phyloP scores from a whole-genome alignment of 257 asterid genomes.

The Solanum bulbocastanum region DNA sequence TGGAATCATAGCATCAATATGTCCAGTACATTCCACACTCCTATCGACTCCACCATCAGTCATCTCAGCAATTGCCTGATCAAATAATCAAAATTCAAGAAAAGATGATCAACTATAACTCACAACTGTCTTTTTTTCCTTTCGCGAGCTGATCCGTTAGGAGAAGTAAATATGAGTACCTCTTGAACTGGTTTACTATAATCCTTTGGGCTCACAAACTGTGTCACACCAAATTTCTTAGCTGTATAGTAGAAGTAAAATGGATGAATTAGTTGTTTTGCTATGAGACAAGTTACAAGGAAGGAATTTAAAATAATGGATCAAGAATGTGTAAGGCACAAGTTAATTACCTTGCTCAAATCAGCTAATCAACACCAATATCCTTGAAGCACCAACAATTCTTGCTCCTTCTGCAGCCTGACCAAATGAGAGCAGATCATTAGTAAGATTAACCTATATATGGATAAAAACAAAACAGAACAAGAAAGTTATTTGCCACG shows the following conservation, averaged over 20 bases:
- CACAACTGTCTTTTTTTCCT: no score
- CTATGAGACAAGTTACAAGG: no score
- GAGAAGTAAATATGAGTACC: constrained; percentile 11
- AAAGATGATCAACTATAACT: no score
- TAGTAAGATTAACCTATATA: no score
- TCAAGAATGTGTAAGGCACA: no score
- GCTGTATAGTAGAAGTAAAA: constrained; percentile 5
- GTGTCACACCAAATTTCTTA: constrained; percentile 62
- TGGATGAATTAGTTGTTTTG: no score
- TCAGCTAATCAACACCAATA: constrained; percentile 58
- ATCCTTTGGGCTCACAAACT: constrained; percentile 71
- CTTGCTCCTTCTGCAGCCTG: constrained; percentile 90
- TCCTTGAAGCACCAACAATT: constrained; percentile 69
- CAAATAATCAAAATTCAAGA: background rate
- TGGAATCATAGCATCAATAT: constrained; percentile 63
- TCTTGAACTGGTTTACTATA: constrained; percentile 57
- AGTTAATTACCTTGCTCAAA: constrained; percentile 34
- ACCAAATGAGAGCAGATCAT: background rate
- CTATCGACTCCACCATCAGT: constrained; percentile 60
- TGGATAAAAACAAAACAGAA: no score
- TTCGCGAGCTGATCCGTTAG: no score
- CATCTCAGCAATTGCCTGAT: constrained; percentile 50
- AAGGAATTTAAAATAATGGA: no score
- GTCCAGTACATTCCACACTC: constrained; percentile 74
- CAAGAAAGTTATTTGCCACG: no score